Percentiles rank a stretch among this genome's conserved stretches.
Evolutionary conservation across 1,284 basidiomycete genomes (phyloP).

Genomic region (Malassezia globosa): DNA sequence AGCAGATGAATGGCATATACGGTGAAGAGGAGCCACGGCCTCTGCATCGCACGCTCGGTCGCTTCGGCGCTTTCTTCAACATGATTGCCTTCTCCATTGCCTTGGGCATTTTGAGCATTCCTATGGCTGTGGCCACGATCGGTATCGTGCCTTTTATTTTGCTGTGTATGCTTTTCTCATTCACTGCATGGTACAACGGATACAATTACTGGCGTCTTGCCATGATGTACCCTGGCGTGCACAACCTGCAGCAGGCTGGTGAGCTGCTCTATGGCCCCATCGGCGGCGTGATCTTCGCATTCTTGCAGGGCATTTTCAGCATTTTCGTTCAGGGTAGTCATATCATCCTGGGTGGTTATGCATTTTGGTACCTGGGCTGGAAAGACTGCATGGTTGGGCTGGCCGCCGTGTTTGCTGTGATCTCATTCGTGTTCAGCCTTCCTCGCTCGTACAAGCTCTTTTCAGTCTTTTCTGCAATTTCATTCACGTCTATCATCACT

Average conservation of each 20-base stretch:
- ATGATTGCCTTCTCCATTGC: slow-evolving; percentile 34
- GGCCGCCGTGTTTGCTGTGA: slow-evolving; percentile 27
- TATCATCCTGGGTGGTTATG: slow-evolving; percentile 30
- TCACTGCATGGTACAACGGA: slow-evolving; percentile 28
- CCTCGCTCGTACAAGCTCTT: slow-evolving; percentile 37
- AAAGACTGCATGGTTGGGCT: slow-evolving; percentile 27
- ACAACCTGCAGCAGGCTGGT: slow-evolving; percentile 34
- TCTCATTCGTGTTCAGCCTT: slow-evolving; percentile 34
- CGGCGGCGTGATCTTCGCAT: slow-evolving; percentile 22
- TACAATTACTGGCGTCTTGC: slow-evolving; percentile 29
- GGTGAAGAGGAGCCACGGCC: slow-evolving; percentile 1
- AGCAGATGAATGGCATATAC: slow-evolving; percentile 12
- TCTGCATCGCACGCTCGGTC: slow-evolving; percentile 22
- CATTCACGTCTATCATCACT: slow-evolving; percentile 32
- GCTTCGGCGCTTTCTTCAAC: slow-evolving; percentile 33
- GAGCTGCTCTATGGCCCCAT: slow-evolving; percentile 30
- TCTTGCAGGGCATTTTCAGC: slow-evolving; percentile 25
- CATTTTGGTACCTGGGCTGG: slow-evolving; percentile 31
- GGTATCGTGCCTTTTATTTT: slow-evolving; percentile 34
- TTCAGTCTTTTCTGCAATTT: slow-evolving; percentile 24
- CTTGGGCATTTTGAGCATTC: slow-evolving; percentile 33
- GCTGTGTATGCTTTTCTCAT: slow-evolving; percentile 26
- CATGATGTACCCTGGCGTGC: slow-evolving; percentile 33
- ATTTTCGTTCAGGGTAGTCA: slow-evolving; percentile 36
- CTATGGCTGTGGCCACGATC: slow-evolving; percentile 27